phyloP scores from a whole-genome alignment of 495 filamentous ascomycete species.

The Penicillium simplicissimum region DNA sequence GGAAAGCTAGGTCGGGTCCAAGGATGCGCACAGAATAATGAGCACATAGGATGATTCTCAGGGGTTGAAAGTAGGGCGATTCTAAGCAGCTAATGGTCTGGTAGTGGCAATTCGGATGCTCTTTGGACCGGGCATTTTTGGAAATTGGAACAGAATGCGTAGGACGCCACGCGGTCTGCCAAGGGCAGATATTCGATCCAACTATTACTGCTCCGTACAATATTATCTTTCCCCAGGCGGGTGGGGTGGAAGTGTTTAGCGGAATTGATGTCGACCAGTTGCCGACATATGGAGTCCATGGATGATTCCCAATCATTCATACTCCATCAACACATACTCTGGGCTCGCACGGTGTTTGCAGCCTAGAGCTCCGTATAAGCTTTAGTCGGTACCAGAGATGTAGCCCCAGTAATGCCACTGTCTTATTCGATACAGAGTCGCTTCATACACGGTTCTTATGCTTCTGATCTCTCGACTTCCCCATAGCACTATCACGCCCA shows the following conservation, averaged over 20 bases:
- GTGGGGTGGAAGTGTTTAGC: no score
- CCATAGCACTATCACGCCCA: not conserved
- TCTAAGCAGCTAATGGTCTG: not conserved
- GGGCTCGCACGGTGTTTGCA: not conserved
- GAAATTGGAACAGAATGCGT: slow-evolving; percentile 22
- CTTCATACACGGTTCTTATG: not conserved
- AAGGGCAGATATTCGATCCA: not conserved
- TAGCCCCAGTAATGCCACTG: not conserved
- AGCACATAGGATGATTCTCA: not conserved
- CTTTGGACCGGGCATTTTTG: not conserved
- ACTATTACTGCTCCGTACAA: no score
- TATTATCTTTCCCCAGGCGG: not conserved
- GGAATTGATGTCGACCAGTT: not conserved
- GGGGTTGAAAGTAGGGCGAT: no score
- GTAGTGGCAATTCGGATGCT: not conserved
- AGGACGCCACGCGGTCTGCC: slow-evolving; percentile 27
- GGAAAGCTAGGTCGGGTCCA: not conserved
- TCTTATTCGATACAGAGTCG: not conserved
- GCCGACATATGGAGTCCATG: no score
- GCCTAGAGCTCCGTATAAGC: not conserved
- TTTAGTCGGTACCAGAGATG: not conserved
- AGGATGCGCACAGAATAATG: not conserved
- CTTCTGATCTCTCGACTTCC: not conserved
- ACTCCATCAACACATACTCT: not conserved
- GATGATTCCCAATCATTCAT: not conserved